Base-by-base conservation (phyloP, 169 alveolate species). In the Perkinsus chesapeaki region DNA sequence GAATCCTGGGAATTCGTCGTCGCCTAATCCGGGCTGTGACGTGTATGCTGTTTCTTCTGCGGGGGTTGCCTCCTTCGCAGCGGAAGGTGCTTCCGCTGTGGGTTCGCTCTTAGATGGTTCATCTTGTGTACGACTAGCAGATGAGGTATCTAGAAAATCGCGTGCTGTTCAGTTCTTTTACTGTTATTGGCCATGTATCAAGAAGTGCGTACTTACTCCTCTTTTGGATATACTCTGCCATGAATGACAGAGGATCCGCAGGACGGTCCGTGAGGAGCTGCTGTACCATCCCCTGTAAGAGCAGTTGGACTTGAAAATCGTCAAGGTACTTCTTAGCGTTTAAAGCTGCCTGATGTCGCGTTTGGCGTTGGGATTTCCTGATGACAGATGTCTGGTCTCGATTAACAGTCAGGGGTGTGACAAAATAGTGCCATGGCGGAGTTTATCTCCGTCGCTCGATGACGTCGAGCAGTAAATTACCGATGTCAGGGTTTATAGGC, bases 1-100 rank as follows among this genome's bases (percentile, higher is more conserved):
- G 92, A 92, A 92, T 36, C 94, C 94, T 3, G 94, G 94, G 31
- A n/a, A 73, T 38, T 92, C 94, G 20, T 72, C 94, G 92, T 72
- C 92, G 37, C 94, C 94, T 31, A 92, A 92, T 10, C 94, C 94
- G 5, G 94, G 94, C 93, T 47, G 31, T 27, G n/a, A 0, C 47
- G 60, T 31, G 93, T 92, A 48, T 3, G 3, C 82, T 0, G 23
- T n/a, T n/a, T n/a, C n/a, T n/a, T n/a, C 36, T 20, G 82, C 82
- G 3, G 3, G 37, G 82, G 3, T 60, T 16, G 3, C 82, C 36
- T 60, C 27, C 82, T 12, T 12, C 23, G 12, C 37, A 16, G 1
- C 31, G 82, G n/a, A n/a, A n/a, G n/a, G n/a, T n/a, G n/a, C n/a
- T n/a, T 60, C 31, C 12, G 1, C 31, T 0, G 82, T 34, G 37